phyloP scores from a whole-genome alignment of 768 basidiomycete genomes.

The Russula sp. region DNA sequence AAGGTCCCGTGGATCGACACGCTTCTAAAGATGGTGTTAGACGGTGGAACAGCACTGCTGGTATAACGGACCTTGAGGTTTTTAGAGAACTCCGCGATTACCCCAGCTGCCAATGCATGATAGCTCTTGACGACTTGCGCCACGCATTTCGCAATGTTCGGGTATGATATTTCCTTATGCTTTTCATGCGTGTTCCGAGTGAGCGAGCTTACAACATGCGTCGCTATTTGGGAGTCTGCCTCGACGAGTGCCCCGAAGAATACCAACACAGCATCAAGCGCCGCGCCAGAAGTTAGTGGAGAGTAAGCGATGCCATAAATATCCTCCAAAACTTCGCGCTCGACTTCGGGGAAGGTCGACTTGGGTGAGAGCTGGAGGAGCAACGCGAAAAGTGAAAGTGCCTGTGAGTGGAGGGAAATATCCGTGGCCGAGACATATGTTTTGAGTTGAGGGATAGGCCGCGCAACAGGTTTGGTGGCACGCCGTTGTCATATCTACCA shows the following conservation, averaged over 20 bases:
- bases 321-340: slow-evolving; percentile 60
- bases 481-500: slow-evolving; percentile 48
- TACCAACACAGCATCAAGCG: slow-evolving; percentile 74
- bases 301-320: slow-evolving; percentile 75
- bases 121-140: slow-evolving; percentile 76
- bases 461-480: slow-evolving; percentile 58
- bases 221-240: slow-evolving; percentile 80
- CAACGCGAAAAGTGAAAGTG: slow-evolving; percentile 61
- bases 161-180: slow-evolving; percentile 53
- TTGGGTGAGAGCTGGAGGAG: slow-evolving; percentile 66
- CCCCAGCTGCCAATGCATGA: slow-evolving; percentile 70
- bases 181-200: slow-evolving; percentile 65
- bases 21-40: slow-evolving; percentile 16
- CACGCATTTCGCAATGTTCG: slow-evolving; percentile 82
- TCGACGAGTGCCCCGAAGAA: slow-evolving; percentile 83
- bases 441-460: slow-evolving; percentile 70
- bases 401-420: slow-evolving; percentile 73
- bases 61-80: slow-evolving; percentile 59
- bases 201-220: slow-evolving; percentile 75
- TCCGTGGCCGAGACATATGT: slow-evolving; percentile 72
- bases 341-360: slow-evolving; percentile 71
- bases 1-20: slow-evolving; percentile 53
- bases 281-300: slow-evolving; percentile 68
- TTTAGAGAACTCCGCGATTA: slow-evolving; percentile 83
- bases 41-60: neutral